Evolutionary conservation across 202 grass and related monocot species (phyloP).

Genomic region (Eragrostis tef): DNA sequence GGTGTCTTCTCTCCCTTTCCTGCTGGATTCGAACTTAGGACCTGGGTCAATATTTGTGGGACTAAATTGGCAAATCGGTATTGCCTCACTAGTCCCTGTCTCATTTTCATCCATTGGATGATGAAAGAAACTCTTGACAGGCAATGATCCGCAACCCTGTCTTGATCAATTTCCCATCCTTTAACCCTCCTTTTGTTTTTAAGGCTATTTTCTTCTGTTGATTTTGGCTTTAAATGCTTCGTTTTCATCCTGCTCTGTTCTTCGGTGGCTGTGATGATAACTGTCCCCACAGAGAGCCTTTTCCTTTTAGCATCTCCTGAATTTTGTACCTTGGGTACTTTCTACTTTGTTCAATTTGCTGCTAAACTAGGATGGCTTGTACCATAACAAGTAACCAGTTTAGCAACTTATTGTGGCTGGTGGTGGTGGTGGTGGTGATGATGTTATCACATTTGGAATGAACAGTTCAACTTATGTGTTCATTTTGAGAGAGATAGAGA

Average conservation of each 20-base stretch:
- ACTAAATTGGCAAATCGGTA: neutral
- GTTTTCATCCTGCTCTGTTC: neutral
- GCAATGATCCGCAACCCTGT: constrained; percentile 6
- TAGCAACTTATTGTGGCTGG: neutral
- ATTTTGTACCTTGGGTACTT: neutral
- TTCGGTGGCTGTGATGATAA: constrained; percentile 32
- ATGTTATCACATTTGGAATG: neutral
- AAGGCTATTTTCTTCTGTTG: neutral
- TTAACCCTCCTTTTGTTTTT: neutral
- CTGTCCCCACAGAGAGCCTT: neutral
- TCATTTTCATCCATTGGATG: neutral
- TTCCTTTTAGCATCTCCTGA: neutral
- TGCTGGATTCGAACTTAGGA: neutral
- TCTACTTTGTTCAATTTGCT: neutral
- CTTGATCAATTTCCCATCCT: neutral
- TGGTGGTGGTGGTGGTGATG: neutral
- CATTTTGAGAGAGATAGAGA: constrained; percentile 13
- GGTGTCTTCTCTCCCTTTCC: neutral
- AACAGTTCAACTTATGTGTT: neutral
- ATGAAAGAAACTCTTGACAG: neutral
- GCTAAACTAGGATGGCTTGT: constrained; percentile 43
- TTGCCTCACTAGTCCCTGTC: neutral
- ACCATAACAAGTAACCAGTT: constrained; percentile 40
- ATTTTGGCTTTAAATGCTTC: neutral
- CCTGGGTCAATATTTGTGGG: neutral